Percentiles rank a stretch among this genome's conserved stretches.
phyloP scores from a whole-genome alignment of 768 basidiomycete species.

The Xerocomus brunneocitrinus region DNA sequence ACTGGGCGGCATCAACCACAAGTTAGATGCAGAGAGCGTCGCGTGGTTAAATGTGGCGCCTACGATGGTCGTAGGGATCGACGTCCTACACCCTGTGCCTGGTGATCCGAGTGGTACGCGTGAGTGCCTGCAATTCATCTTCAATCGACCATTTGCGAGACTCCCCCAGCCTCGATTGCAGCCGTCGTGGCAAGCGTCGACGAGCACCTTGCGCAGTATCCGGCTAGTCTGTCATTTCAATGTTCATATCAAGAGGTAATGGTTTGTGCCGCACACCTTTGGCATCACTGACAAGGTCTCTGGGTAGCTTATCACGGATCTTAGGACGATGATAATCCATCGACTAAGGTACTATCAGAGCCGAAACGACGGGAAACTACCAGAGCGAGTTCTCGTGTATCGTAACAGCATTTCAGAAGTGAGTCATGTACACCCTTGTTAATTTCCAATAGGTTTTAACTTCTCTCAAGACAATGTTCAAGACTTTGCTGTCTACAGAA shows the following conservation, averaged over 20 bases:
- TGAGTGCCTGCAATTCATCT: neutral
- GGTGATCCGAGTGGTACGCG: neutral
- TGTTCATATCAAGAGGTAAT: neutral
- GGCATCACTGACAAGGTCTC: neutral
- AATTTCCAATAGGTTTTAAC: neutral
- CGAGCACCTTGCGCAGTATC: neutral
- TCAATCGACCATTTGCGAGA: neutral
- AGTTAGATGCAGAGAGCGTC: neutral
- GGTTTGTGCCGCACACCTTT: neutral
- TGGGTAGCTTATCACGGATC: neutral
- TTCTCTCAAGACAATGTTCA: neutral
- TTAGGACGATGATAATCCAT: neutral
- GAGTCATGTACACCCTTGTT: neutral
- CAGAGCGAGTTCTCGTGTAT: neutral
- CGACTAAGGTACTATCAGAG: neutral
- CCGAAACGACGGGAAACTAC: neutral
- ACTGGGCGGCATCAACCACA: neutral
- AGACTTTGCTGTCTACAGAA: neutral
- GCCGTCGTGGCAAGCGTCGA: neutral
- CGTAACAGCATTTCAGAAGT: neutral
- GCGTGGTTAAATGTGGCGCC: neutral
- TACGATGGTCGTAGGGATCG: neutral
- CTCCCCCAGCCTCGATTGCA: neutral
- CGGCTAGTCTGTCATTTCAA: neutral
- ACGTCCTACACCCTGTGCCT: neutral